These are phyloP conservation scores for Isabelozyma pseudorhagii DNA, from an alignment of 805 yeast species.

Conservation along the genomic window DNA sequence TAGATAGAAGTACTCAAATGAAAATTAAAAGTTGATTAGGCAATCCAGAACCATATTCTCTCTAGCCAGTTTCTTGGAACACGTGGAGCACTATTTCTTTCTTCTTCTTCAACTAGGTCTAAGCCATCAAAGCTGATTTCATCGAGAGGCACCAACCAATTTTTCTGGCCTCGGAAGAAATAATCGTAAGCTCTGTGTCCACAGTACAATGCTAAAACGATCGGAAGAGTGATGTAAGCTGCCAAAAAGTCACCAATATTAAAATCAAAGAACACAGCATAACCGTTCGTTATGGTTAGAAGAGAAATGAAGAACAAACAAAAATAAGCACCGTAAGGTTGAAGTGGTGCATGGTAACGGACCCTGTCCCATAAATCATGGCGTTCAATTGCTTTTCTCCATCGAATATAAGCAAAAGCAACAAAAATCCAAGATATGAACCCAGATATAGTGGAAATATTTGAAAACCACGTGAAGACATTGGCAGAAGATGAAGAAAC, in stretches of 20 bases:
- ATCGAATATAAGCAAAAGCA: slow-evolving; percentile 53
- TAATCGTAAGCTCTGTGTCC: slow-evolving; percentile 54
- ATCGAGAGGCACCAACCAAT: slow-evolving; percentile 48
- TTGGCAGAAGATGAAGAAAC: slow-evolving; percentile 48
- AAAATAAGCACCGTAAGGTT: slow-evolving; percentile 58
- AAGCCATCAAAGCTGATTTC: slow-evolving; percentile 62
- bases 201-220: slow-evolving; percentile 48
- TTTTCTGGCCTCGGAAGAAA: slow-evolving; percentile 18
- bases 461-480: slow-evolving; percentile 65
- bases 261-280: slow-evolving; percentile 62
- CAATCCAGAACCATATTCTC: slow-evolving; percentile 50
- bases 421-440: slow-evolving; percentile 62
- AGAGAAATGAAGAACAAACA: slow-evolving; percentile 48
- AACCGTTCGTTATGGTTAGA: slow-evolving; percentile 70
- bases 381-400: slow-evolving; percentile 59
- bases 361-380: slow-evolving; percentile 54
- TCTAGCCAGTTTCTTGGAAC: slow-evolving; percentile 40
- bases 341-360: slow-evolving; percentile 54
- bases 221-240: slow-evolving; percentile 66
- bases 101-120: slow-evolving; percentile 56
- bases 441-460: slow-evolving; percentile 64
- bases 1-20: background rate
- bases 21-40: slow-evolving; percentile 15
- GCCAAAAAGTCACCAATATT: slow-evolving; percentile 60
- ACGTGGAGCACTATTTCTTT: slow-evolving; percentile 33